These are phyloP conservation scores for Raffaelea albimanens DNA, from an alignment of 2,329 filamentous ascomycete species.

Conservation along the genomic window DNA sequence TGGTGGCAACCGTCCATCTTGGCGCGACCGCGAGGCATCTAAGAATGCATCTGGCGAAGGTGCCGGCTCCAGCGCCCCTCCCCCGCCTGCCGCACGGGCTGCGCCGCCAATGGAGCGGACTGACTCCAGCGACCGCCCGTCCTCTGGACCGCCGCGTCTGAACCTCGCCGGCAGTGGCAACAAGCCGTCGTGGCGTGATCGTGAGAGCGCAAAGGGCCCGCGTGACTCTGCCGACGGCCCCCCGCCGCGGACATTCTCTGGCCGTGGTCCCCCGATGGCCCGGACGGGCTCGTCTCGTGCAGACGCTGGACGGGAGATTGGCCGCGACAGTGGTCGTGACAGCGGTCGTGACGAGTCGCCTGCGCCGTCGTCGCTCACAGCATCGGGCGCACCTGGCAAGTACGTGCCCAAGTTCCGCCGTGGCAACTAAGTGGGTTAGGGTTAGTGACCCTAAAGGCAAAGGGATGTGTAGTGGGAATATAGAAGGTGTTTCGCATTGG, in stretches of 20 bases:
- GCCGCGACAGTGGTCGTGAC: conserved; percentile 24
- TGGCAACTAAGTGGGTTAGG: conserved; percentile 3
- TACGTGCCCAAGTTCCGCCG: conserved; percentile 41
- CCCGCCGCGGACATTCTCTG: conserved; percentile 22
- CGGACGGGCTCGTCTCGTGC: conserved; percentile 29
- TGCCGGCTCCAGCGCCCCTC: conserved; percentile 18
- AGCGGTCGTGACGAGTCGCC: conserved; percentile 26
- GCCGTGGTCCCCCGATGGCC: conserved; percentile 31
- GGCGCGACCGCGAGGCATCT: conserved; percentile 63
- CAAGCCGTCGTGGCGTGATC: conserved; percentile 51
- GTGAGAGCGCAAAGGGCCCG: conserved; percentile 37
- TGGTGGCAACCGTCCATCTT: conserved; percentile 43
- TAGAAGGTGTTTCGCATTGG: too few species aligned
- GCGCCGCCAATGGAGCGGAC: conserved; percentile 26
- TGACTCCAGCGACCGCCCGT: conserved; percentile 35
- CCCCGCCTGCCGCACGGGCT: conserved; percentile 20
- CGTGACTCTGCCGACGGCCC: conserved; percentile 9
- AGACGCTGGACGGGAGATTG: conserved; percentile 25
- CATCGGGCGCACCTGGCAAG: conserved; percentile 46
- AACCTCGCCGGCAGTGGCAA: conserved; percentile 38
- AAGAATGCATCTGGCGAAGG: conserved; percentile 23
- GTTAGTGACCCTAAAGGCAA: too few species aligned
- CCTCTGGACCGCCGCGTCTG: conserved; percentile 43
- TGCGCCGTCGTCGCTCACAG: conserved; percentile 30
- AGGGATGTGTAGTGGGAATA: too few species aligned